Evolutionary conservation across 768 basidiomycete species (phyloP).

Genomic region (Tylopilus rubrobrunneus): DNA sequence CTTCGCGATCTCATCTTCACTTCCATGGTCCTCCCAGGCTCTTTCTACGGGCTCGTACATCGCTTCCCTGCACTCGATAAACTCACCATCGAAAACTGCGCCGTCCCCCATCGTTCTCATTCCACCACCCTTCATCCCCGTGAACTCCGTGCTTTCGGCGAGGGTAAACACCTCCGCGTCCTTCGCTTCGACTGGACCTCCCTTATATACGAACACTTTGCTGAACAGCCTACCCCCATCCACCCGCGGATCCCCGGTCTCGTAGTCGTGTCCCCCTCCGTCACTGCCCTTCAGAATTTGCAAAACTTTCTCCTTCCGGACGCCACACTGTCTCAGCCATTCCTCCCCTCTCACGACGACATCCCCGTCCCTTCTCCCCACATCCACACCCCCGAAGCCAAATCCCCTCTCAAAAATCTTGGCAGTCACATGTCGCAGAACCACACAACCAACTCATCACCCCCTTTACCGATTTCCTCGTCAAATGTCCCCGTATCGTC

Average conservation of each 20-base stretch:
- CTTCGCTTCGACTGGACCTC: constrained; percentile 43
- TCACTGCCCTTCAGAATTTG: not conserved
- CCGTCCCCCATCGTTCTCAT: constrained; percentile 6
- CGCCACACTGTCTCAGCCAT: too few relatives aligned
- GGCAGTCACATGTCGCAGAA: constrained; percentile 23
- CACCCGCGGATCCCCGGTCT: too few relatives aligned
- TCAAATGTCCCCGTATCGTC: constrained; percentile 20
- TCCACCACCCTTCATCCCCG: constrained; percentile 24
- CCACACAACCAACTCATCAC: too few relatives aligned
- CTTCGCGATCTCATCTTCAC: constrained; percentile 35
- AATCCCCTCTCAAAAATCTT: constrained; percentile 27
- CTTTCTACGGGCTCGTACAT: constrained; percentile 35
- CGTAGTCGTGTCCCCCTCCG: not conserved
- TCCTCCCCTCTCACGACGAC: not conserved
- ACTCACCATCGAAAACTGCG: constrained; percentile 41
- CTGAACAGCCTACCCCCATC: not conserved
- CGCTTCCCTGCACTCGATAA: constrained; percentile 34
- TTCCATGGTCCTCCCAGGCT: constrained; percentile 26
- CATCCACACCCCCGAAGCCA: constrained; percentile 27
- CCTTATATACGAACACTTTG: constrained; percentile 33
- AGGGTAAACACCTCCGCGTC: constrained; percentile 33
- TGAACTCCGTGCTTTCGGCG: constrained; percentile 32
- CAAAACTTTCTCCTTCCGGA: too few relatives aligned
- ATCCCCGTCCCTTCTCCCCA: constrained; percentile 21
- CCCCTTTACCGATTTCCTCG: constrained; percentile 12